Conservation (phyloP, 305 asterid genomes). For the Ruellia speciosa region DNA sequence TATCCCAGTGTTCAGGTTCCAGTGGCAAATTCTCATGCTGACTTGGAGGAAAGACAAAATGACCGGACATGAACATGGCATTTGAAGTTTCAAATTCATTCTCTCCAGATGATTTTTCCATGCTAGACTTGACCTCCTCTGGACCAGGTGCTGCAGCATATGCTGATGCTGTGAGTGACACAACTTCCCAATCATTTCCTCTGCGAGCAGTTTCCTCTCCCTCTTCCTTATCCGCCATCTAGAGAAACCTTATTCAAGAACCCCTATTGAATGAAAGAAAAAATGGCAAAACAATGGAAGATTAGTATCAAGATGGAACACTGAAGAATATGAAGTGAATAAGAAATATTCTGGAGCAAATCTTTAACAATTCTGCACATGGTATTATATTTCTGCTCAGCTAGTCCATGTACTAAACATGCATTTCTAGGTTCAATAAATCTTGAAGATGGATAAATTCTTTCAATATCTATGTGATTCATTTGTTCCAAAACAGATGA, state of each 20-base stretch:
- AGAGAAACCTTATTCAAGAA: constrained; percentile 18
- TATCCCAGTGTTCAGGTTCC: constrained; percentile 32
- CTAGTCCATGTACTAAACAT: too few species aligned
- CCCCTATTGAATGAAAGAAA: constrained; percentile 3
- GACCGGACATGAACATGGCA: constrained; percentile 66
- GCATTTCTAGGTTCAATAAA: too few species aligned
- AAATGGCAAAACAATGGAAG: not conserved
- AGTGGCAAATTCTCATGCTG: constrained; percentile 80
- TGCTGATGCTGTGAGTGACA: constrained; percentile 70
- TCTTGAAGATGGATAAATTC: too few species aligned
- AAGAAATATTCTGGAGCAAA: too few species aligned
- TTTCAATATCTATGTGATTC: too few species aligned
- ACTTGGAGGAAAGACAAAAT: constrained; percentile 71
- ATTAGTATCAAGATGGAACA: too few species aligned
- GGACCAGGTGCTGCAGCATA: constrained; percentile 77
- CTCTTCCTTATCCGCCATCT: constrained; percentile 55
- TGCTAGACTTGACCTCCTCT: constrained; percentile 25
- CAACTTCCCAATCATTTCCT: constrained; percentile 91
- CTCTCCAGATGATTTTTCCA: constrained; percentile 27
- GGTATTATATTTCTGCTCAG: too few species aligned
- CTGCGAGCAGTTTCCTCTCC: constrained; percentile 43
- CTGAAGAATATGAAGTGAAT: too few species aligned
- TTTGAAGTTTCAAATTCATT: constrained; percentile 45
- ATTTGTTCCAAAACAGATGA: too few species aligned
- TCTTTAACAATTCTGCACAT: too few species aligned